These are phyloP conservation scores for Angomonas desouzai DNA, from an alignment of 208 protist genomes.

Conservation along the genomic window DNA sequence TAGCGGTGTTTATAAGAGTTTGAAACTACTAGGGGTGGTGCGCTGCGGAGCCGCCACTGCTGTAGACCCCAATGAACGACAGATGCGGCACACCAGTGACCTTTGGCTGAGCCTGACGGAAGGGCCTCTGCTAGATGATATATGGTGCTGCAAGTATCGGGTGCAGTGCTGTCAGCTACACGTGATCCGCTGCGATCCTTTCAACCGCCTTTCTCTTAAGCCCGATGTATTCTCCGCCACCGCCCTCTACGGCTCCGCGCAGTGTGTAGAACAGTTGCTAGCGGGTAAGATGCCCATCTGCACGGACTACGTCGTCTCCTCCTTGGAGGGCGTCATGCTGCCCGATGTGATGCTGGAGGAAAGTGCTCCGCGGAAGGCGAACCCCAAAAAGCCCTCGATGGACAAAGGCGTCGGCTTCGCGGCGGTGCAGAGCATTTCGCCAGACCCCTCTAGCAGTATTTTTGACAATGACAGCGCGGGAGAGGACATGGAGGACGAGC, in stretches of 20 bases:
- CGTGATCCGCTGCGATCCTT: conserved; percentile 63
- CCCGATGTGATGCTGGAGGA: conserved; percentile 55
- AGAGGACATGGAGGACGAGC: conserved; percentile 6
- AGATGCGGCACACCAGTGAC: conserved; percentile 45
- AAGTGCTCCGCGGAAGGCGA: conserved; percentile 28
- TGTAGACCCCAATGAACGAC: background rate
- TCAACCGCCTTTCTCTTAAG: conserved; percentile 24
- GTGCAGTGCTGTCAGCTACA: conserved; percentile 82
- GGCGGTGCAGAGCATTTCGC: background rate
- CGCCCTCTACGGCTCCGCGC: conserved; percentile 48
- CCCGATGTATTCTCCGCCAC: conserved; percentile 60
- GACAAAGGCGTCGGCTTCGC: background rate
- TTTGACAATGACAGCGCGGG: conserved; percentile 1
- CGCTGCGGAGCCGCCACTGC: conserved; percentile 7
- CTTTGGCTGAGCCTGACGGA: conserved; percentile 76
- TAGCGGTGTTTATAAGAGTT: conserved; percentile 21
- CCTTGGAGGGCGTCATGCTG: conserved; percentile 68
- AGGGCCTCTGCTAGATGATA: conserved; percentile 60
- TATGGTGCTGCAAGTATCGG: conserved; percentile 79
- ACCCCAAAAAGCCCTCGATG: background rate
- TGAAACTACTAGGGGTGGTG: conserved; percentile 60
- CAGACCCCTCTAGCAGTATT: background rate
- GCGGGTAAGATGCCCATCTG: conserved; percentile 44
- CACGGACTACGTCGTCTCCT: conserved; percentile 39
- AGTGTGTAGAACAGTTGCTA: conserved; percentile 43